Base-by-base conservation (phyloP, 495 filamentous ascomycete genomes). In the Penicillium cataractarum region DNA sequence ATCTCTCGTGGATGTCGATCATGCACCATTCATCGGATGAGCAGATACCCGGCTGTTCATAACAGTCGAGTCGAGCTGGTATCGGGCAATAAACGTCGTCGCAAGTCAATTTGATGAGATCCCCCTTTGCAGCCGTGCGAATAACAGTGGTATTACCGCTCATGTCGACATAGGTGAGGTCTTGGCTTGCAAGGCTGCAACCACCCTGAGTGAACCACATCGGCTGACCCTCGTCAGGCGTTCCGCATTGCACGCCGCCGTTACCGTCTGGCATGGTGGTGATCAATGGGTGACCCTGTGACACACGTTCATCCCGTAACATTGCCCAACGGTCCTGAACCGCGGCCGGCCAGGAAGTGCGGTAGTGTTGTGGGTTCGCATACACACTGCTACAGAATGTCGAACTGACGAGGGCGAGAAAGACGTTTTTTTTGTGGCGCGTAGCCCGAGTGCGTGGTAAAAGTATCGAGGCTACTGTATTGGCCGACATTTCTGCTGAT, bases 141-240 rank as follows among this genome's bases (percentile, higher is more conserved):
- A 46, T 46, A 24, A 46, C 42, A 46, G 42, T 46, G 42, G 42
- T 46, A 46, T 46, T 46, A 46, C 42, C 42, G 42, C 42, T 46
- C 42, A 46, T 46, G 42, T 46, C 42, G 19, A 24, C 42, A 12
- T 46, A 46, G 42, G 42, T 46, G 42, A 46, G 42, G 42, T 46
- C 42, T 46, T 46, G 42, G 21, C 42, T 46, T 8, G 42, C 42
- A 46, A 46, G 42, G 19, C 42, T 46, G 42, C 42, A 46, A 46
- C 42, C 42, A 24, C 42, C 42, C 21, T 46, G 42, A 46, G 42
- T 46, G 42, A 46, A 46, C 42, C 42, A 46, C 42, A 46, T 46
- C 19, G 42, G 42, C 42, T 46, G 42, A 15, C 42, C 9, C 6
- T 46, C 42, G 19, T 46, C 42, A 7, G 42, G 42, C 42, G 42